These are phyloP conservation scores for Melanomma pulvis-pyrius DNA, from an alignment of 495 filamentous ascomycete genomes.

Conservation along the genomic window DNA sequence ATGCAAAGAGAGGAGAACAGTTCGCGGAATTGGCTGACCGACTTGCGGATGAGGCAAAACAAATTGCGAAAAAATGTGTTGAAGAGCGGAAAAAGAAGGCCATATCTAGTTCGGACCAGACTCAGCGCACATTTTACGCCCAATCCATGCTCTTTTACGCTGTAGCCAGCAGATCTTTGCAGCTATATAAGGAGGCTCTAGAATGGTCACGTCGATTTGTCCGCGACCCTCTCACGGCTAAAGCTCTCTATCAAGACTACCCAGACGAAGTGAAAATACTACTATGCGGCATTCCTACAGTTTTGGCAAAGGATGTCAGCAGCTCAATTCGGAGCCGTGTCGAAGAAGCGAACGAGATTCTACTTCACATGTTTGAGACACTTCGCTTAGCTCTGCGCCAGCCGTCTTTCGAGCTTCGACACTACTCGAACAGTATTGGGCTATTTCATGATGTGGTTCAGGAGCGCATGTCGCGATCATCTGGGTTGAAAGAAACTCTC, in stretches of 20 bases:
- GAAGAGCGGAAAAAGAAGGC: conserved; percentile 25
- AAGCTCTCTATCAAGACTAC: conserved; percentile 25
- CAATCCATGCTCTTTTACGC: conserved; percentile 36
- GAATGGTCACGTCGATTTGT: conserved; percentile 43
- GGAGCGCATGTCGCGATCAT: neutral
- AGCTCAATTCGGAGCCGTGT: conserved; percentile 1
- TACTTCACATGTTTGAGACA: conserved; percentile 26
- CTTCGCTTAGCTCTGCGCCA: conserved; percentile 19
- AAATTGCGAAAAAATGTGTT: conserved; percentile 1
- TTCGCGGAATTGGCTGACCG: neutral
- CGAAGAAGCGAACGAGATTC: conserved; percentile 20
- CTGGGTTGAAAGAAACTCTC: neutral
- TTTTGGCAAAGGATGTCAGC: neutral
- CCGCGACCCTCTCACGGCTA: conserved; percentile 40
- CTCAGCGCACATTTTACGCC: conserved; percentile 40
- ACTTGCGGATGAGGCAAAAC: neutral
- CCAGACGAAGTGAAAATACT: conserved; percentile 8
- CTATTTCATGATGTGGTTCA: conserved; percentile 4
- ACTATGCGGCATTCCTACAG: conserved; percentile 7
- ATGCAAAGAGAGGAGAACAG: neutral
- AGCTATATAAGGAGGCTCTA: conserved; percentile 36
- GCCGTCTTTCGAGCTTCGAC: conserved; percentile 19
- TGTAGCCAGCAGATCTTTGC: conserved; percentile 41
- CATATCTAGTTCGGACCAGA: conserved; percentile 32
- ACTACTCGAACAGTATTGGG: conserved; percentile 14